Evolutionary conservation across 2,329 filamentous ascomycete species (phyloP), one percentile per base, ranked within the genome.

Genomic region (Fusarium pseudograminearum): DNA sequence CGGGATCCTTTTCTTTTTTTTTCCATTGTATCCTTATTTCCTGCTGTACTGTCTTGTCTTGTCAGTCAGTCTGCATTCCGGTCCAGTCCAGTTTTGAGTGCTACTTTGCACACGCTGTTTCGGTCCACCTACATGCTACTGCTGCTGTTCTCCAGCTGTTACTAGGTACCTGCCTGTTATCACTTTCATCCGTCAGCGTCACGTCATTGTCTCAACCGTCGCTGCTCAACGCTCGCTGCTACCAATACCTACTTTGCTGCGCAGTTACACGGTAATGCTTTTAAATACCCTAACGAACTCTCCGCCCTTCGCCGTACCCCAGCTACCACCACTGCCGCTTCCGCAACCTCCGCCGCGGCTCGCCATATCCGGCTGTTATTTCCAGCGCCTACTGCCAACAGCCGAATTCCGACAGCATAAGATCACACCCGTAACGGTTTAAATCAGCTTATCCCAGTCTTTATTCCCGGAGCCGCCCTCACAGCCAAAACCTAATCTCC

Each of bases 351-450:
- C 62, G 40, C 55, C 65, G 61, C 62, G 61, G 46, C 54, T 65
- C 59, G 64, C 57, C 57, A 67, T 66, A 64, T 64, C 71, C 66
- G 65, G 57, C 48, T 54, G 51, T 77, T 77, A 77, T 77, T 78
- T 62, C 77, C 77, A 77, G 74, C 72, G 70, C 59, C 59, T 60
- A 64, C 61, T 45, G 44, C n/a, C 62, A 60, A 69, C 73, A 73
- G 67, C 70, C 70, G 70, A 70, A 54, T 62, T 55, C 69, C 65
- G 61, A 61, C 56, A 24, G 61, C 53, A 64, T 55, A 71, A 61
- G 52, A 56, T 50, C 55, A 54, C 46, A 47, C 50, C 58, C 54
- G 50, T 31, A 52, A 54, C 54, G 40, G 30, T 53, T 48, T 61
- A 46, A 46, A 50, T 65, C 65, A 38, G 59, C 38, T 52, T 51